Base-by-base conservation (phyloP, 768 basidiomycete genomes). In the Glaciozyma antarctica region DNA sequence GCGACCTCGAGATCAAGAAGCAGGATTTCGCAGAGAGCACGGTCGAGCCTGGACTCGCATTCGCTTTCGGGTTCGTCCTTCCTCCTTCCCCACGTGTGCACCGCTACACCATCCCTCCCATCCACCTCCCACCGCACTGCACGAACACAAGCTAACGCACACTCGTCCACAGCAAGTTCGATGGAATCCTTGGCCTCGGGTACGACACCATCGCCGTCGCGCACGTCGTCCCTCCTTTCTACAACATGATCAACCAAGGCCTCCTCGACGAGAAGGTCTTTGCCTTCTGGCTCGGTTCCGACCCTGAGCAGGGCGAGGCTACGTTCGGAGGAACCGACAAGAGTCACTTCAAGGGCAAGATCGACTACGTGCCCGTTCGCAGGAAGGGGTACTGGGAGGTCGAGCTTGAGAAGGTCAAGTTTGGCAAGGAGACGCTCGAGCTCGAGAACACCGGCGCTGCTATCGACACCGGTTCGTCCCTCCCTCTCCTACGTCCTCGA, bases 171-270 rank as follows among this genome's bases (percentile, higher is more conserved):
- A 70, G 73, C 38, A 93, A 90, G 79, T 94, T 94, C 71, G 93
- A 98, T 75, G 94, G 92, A 62, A 93, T 97, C 69, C 79, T 94
- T 43, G 95, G 94, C 67, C 86, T 99, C 62, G 95, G 77, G 15
- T 99, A 95, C 75, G 85, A 98, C 78, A 94, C 90, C 58, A 98
- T 99, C 73, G 83, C 90, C 4, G 95, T 99, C 71, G 92, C 95
- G 78, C 83, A 84, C 70, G 88, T 98, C 70, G 81, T 83, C 5
- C 95, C 95, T 49, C 93, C 95, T 0, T 94, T 98, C 79, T 97
- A 95, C 78, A 85, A 81, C 76, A 88, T 98, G 90, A 80, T 98
- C 72, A 78, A 87, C 75, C 81, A 91, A 72, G 81, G 80, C 32
- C 83, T 98, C 54, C 77, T 99, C 65, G 88, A 92, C 72, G 78